Base-by-base conservation (phyloP, 768 basidiomycete species). In the Mycena vulgaris region DNA sequence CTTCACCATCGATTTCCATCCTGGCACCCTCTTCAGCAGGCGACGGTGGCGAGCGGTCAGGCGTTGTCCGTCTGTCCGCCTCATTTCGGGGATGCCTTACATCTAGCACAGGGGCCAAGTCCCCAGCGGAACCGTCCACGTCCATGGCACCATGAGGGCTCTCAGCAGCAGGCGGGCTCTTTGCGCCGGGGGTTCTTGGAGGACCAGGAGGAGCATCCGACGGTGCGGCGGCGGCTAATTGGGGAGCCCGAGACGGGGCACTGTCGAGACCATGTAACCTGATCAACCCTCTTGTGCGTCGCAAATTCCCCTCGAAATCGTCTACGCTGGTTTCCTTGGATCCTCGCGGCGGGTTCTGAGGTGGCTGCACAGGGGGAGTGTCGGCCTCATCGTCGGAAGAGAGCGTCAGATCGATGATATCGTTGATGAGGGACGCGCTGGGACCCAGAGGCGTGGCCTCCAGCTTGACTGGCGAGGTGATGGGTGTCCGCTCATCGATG, bases 331-430 rank as follows among this genome's bases (percentile, higher is more conserved):
- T 23, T 47, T 47, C 45, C 21, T 47, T 7, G 5, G 45, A 17
- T 14, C 40, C 35, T 37, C 35, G 35, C 6, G 35, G 35, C 35
- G 35, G 35, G 35, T 37, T 37, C 9, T 6, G n/a, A n/a, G 45
- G 21, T 6, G 30, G 13, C 21, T 31, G 2, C 7, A 10, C 21
- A 35, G n/a, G 8, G 55, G 37, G 16, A n/a, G 5, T 14, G 25
- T 48, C 47, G 47, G 25, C 49, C 13, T 67, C 60, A 10, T 63
- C 49, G 49, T 63, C 56, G 5, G 68, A 39, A 39, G 39, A 69
- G 8, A 52, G 23, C 1, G 62, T 64, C 28, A 69, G 37, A 19
- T 69, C 68, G 10, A 64, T 63, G 31, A 64, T 42, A 23, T 63
- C 23, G 35, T 42, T 13, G 27, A 52, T 23, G 11, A 61, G 59